phyloP scores from a whole-genome alignment of 768 basidiomycete species.

The Mycena venus region DNA sequence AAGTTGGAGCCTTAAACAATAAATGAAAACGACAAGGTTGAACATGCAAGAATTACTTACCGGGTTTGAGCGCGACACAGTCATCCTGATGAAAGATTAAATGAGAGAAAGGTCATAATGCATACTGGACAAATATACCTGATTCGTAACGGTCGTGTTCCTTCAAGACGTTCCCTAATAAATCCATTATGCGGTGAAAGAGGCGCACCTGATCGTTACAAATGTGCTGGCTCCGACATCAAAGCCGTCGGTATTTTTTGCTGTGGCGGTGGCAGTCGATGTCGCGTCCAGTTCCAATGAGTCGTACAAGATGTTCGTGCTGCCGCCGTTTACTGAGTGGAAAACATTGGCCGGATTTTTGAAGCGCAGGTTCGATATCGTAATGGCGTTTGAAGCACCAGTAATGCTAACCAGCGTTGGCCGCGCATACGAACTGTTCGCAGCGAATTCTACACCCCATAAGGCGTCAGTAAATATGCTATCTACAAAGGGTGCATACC shows the following conservation, averaged over 20 bases:
- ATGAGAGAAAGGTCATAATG: no score
- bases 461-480: not conserved
- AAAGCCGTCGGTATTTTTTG: constrained; percentile 50
- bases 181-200: not conserved
- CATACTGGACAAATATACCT: constrained; percentile 18
- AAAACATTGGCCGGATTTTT: constrained; percentile 48
- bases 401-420: constrained; percentile 45
- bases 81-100: constrained; percentile 40
- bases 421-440: constrained; percentile 43
- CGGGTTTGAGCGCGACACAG: constrained; percentile 48
- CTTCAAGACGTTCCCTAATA: not conserved
- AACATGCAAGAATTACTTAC: not conserved
- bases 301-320: constrained; percentile 43
- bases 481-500: constrained; percentile 23
- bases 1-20: constrained; percentile 37
- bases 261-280: constrained; percentile 36
- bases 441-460: constrained; percentile 38
- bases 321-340: constrained; percentile 43
- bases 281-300: constrained; percentile 43
- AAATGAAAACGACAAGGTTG: not conserved
- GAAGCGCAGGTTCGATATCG: constrained; percentile 45
- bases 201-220: constrained; percentile 39
- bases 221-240: constrained; percentile 43
- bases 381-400: constrained; percentile 40
- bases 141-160: constrained; percentile 43